A percentile compares a stretch with the other conserved stretches of the same genome.
These are phyloP conservation scores for Aegilops bicornis DNA, from an alignment of 176 grass and related monocot genomes.

Conservation along the genomic window DNA sequence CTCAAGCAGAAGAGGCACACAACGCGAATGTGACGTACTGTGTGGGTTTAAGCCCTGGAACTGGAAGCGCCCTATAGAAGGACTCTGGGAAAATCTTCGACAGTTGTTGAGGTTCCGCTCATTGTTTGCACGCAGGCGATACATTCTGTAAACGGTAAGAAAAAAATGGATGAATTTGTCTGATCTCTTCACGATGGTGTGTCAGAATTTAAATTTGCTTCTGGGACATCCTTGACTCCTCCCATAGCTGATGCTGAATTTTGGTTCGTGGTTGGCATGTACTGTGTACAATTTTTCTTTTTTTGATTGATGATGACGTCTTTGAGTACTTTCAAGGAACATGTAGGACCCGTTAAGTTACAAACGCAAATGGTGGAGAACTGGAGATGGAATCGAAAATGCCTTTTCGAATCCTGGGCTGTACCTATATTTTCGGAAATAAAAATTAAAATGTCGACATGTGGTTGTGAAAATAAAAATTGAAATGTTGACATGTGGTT, in stretches of 20 bases:
- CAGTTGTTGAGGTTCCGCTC: background rate
- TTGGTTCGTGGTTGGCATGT: background rate
- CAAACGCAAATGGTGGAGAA: no score
- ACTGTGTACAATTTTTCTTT: no score
- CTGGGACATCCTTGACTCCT: background rate
- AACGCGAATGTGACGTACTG: background rate
- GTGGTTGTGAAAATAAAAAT: no score
- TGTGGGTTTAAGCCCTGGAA: background rate
- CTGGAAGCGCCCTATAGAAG: background rate
- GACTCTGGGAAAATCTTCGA: background rate
- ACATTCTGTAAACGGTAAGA: background rate
- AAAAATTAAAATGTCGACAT: no score
- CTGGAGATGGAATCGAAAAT: no score
- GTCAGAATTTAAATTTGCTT: background rate
- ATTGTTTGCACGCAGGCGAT: background rate
- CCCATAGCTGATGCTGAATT: background rate
- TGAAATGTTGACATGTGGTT: no score
- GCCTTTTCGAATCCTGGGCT: no score
- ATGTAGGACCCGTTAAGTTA: no score
- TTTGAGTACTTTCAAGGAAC: no score
- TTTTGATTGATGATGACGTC: no score
- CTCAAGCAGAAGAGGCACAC: background rate
- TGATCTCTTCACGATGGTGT: background rate
- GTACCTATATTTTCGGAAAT: no score
- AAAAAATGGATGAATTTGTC: background rate